Conservation (phyloP, 2,329 filamentous ascomycete genomes). For the Lachnellula occidentalis region DNA sequence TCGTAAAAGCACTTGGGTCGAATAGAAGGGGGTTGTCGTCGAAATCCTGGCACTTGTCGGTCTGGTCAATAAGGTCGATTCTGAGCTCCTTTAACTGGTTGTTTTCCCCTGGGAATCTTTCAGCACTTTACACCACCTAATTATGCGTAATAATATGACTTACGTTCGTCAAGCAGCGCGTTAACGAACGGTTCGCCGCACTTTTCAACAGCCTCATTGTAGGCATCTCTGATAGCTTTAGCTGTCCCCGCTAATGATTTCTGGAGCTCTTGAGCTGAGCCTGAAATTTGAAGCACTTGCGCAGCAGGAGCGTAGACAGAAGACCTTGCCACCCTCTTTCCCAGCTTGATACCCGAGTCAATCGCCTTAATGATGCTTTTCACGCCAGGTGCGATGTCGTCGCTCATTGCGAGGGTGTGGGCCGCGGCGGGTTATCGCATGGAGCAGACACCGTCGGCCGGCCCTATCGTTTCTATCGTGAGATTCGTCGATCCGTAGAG, state of each 20-base stretch:
- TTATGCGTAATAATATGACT: conserved; percentile 6
- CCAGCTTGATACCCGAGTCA: conserved; percentile 25
- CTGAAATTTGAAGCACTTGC: conserved; percentile 24
- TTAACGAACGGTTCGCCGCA: conserved; percentile 23
- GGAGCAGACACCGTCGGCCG: neutral
- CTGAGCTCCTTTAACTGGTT: conserved; percentile 24
- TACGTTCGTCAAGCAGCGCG: conserved; percentile 25
- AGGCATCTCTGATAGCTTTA: conserved; percentile 23
- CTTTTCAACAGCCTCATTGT: conserved; percentile 17
- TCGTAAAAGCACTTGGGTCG: conserved; percentile 18
- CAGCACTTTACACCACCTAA: neutral
- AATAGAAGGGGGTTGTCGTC: conserved; percentile 26
- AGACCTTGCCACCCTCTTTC: conserved; percentile 19
- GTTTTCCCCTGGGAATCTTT: conserved; percentile 17
- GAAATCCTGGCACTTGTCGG: conserved; percentile 25
- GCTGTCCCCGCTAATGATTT: conserved; percentile 19
- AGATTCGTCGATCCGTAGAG: neutral
- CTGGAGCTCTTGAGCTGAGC: conserved; percentile 21
- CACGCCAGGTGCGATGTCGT: conserved; percentile 24
- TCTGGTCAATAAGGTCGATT: conserved; percentile 25
- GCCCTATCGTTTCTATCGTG: neutral
- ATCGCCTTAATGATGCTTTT: conserved; percentile 27
- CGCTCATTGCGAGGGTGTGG: conserved; percentile 13
- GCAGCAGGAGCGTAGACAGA: conserved; percentile 17
- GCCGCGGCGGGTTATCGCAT: conserved; percentile 8